Base-by-base conservation (phyloP, 2,329 filamentous ascomycete species). In the Talaromyces verruculosus region DNA sequence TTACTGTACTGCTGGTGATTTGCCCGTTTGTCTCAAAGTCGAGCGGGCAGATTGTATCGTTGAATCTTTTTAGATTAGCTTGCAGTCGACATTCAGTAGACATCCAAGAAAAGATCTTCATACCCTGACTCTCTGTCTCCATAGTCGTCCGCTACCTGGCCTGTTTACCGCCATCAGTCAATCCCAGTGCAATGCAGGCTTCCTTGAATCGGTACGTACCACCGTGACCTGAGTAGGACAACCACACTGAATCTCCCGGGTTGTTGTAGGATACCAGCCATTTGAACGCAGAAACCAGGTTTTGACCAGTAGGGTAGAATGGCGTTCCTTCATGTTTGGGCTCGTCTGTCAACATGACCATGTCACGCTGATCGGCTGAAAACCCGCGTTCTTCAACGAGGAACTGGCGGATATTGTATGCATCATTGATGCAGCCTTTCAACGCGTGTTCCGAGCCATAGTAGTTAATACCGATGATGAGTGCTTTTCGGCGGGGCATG, bases 161-260 rank as follows among this genome's bases (percentile, higher is more conserved):
- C 65, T 66, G 43, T 17, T 39, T 53, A n/a, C 49, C n/a, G 35
- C 15, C 10, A 49, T 41, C 30, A 62, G 59, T 30, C 41, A 66
- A 33, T 6, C n/a, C 28, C 8, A 30, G 13, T 33, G 43, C 7
- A 30, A 49, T 22, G 15, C 6, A 43, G 4, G 28, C 19, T 30
- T 7, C 11, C 37, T 41, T 2, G 35, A 17, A 25, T 65, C 72
- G 73, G 25, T 85, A 80, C 72, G 86, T 84, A 49, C 85, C 82
- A 63, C 86, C 86, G 67, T 88, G 86, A 0, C 86, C 86, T 0
- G 83, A 85, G 69, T 88, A 88, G 68, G 86, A 85, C 60, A 88
- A 73, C 77, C 86, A 87, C 19, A 84, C 75, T 8, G 77, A 80
- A 64, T 83, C 84, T 10, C 82, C 81, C 0, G 85, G 83, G 63